Conservation (phyloP, 2,329 filamentous ascomycete genomes). For the Meredithiella fracta region DNA sequence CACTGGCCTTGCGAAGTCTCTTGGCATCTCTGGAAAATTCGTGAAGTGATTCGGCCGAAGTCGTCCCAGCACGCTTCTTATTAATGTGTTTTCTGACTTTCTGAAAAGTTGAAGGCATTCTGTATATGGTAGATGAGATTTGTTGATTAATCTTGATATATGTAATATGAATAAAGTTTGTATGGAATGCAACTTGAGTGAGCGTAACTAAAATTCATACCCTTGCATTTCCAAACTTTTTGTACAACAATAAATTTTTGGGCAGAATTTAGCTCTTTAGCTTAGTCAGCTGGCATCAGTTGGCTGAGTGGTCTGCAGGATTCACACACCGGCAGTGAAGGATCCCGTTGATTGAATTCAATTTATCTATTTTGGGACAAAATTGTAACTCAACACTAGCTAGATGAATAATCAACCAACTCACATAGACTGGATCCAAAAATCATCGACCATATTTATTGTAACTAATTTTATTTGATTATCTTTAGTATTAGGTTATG, state of each 20-base stretch:
- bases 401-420: neutral
- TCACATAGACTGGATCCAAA: too few species aligned
- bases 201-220: neutral
- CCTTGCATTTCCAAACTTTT: constrained; percentile 4
- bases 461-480: too few species aligned
- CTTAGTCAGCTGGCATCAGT: neutral
- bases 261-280: neutral
- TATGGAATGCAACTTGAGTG: neutral
- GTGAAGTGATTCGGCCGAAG: constrained; percentile 56
- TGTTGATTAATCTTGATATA: neutral
- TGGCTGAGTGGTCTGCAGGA: neutral
- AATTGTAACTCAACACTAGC: neutral
- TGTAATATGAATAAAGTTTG: neutral
- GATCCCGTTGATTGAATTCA: neutral
- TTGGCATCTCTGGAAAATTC: constrained; percentile 78
- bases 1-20: constrained; percentile 60
- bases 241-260: constrained; percentile 5
- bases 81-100: constrained; percentile 82
- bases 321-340: neutral
- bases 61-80: constrained; percentile 58
- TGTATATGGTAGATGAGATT: constrained; percentile 16
- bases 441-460: too few species aligned
- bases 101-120: constrained; percentile 59
- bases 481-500: too few species aligned
- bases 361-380: constrained; percentile 11